Evolutionary conservation across 2,329 filamentous ascomycete genomes (phyloP), one percentile per base, ranked within the genome.

Genomic region (Pseudocercospora fuligena): DNA sequence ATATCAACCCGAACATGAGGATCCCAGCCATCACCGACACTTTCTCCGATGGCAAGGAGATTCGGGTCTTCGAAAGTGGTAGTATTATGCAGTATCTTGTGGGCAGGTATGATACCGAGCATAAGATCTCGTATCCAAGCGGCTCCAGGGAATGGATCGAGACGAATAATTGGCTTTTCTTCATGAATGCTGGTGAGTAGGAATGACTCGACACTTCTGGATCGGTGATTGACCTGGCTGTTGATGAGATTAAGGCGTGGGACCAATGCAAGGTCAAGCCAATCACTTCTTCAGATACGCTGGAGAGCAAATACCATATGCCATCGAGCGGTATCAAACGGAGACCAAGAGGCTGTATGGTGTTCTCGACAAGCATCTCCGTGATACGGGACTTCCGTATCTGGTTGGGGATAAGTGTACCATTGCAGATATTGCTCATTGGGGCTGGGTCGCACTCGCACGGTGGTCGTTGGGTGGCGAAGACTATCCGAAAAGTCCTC

Each of bases 1-100:
- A 89, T 59, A 95, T 97, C 81, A 97, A 97, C 80, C 93, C 93
- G 69, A 97, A 97, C 78, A 93, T 56, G n/a, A 90, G 93, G 71
- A 96, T 97, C 74, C 94, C 93, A 2, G 93, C 93, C 65, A 75
- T 97, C 59, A 95, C 91, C 11, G 93, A 97, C 80, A 91, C 85
- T 21, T 89, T 91, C 77, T 82, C 83, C 2, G 89, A 94, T 77
- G 92, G 92, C 72, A 82, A 90, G 77, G 82, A 83, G 43, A 92
- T 96, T 77, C 85, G 86, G 64, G 78, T 97, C 21, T 97, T 95
- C 76, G 93, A 97, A 80, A 92, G 88, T 70, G 93, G 92, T 65
- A 88, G 89, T 69, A 95, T 97, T 76, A 83, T 96, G 81, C 88
- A 93, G 46, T 97, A 97, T 78, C 86, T 97, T 7, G 88, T 91